Evolutionary conservation across 768 basidiomycete genomes (phyloP).

Genomic region (Phaeotremella fagi): DNA sequence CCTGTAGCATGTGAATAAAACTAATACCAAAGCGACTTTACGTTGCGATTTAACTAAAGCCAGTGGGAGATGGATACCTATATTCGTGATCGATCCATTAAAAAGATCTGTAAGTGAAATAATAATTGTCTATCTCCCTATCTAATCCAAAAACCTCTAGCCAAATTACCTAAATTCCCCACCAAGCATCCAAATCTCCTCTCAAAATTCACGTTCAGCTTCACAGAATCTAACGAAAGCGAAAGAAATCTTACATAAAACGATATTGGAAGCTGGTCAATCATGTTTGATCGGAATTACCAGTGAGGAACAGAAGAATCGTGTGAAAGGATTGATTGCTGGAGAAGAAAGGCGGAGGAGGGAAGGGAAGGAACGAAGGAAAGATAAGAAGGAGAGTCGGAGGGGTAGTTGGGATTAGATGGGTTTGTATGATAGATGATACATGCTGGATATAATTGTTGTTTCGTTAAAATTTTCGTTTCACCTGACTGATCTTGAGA

Average conservation of each 20-base stretch:
- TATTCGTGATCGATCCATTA: slow-evolving; percentile 28
- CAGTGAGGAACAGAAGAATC: slow-evolving; percentile 26
- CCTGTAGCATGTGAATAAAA: slow-evolving; percentile 46
- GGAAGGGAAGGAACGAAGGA: slow-evolving; percentile 24
- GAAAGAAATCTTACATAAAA: slow-evolving; percentile 24
- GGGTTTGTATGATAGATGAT: too few relatives aligned
- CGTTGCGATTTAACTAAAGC: slow-evolving; percentile 14
- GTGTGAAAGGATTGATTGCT: slow-evolving; percentile 18
- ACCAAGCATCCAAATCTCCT: slow-evolving; percentile 32
- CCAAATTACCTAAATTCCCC: slow-evolving; percentile 36
- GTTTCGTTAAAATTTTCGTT: too few relatives aligned
- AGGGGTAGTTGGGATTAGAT: slow-evolving; percentile 5
- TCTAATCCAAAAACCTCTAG: slow-evolving; percentile 12
- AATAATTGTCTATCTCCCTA: not conserved
- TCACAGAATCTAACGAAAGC: slow-evolving; percentile 27
- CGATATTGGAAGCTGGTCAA: slow-evolving; percentile 19
- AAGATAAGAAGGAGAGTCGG: slow-evolving; percentile 18
- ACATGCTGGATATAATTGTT: too few relatives aligned
- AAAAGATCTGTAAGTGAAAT: slow-evolving; percentile 28
- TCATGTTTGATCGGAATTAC: slow-evolving; percentile 33
- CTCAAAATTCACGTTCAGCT: slow-evolving; percentile 33
- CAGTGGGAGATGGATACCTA: slow-evolving; percentile 34
- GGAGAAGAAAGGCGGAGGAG: slow-evolving; percentile 29
- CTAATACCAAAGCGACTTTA: slow-evolving; percentile 45
- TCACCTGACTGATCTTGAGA: too few relatives aligned